Percentiles rank a stretch among this genome's conserved stretches.
These are phyloP conservation scores for Pholiota molesta DNA, from an alignment of 768 basidiomycete species.

Conservation along the genomic window DNA sequence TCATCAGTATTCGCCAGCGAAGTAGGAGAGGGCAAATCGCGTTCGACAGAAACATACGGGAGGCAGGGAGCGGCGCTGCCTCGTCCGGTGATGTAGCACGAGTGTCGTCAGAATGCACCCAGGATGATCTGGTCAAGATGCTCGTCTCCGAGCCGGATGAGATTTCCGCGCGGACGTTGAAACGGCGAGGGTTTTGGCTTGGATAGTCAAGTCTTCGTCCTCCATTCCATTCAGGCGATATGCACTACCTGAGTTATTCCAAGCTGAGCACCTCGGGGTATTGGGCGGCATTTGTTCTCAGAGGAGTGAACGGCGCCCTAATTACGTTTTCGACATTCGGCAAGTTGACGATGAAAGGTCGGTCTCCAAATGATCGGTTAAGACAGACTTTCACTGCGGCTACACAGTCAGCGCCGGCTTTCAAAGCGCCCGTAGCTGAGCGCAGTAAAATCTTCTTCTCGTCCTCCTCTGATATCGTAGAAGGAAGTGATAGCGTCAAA, in stretches of 20 bases:
- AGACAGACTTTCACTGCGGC: slow-evolving; percentile 84
- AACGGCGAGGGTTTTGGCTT: slow-evolving; percentile 44
- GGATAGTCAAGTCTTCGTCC: slow-evolving; percentile 67
- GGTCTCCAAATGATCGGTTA: slow-evolving; percentile 61
- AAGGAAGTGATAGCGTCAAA: slow-evolving; percentile 57
- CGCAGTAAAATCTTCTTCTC: slow-evolving; percentile 79
- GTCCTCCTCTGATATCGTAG: slow-evolving; percentile 70
- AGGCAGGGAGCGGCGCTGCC: slow-evolving; percentile 34
- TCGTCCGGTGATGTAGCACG: slow-evolving; percentile 53
- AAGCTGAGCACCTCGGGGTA: slow-evolving; percentile 37
- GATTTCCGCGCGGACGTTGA: slow-evolving; percentile 38
- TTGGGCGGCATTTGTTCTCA: slow-evolving; percentile 44
- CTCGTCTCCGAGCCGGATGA: slow-evolving; percentile 58
- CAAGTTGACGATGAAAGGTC: slow-evolving; percentile 66
- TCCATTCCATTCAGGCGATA: slow-evolving; percentile 39
- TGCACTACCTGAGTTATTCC: slow-evolving; percentile 36
- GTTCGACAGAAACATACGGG: slow-evolving; percentile 37
- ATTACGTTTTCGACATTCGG: slow-evolving; percentile 52
- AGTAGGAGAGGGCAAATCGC: slow-evolving; percentile 52
- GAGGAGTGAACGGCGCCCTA: slow-evolving; percentile 46
- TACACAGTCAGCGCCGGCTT: slow-evolving; percentile 88
- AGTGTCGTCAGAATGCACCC: slow-evolving; percentile 50
- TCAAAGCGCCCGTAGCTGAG: slow-evolving; percentile 86
- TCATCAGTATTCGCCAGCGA: slow-evolving; percentile 54
- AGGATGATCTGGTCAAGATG: slow-evolving; percentile 49